These are phyloP conservation scores for Coniosporium apollinis DNA, from an alignment of 495 filamentous ascomycete genomes.

Conservation along the genomic window DNA sequence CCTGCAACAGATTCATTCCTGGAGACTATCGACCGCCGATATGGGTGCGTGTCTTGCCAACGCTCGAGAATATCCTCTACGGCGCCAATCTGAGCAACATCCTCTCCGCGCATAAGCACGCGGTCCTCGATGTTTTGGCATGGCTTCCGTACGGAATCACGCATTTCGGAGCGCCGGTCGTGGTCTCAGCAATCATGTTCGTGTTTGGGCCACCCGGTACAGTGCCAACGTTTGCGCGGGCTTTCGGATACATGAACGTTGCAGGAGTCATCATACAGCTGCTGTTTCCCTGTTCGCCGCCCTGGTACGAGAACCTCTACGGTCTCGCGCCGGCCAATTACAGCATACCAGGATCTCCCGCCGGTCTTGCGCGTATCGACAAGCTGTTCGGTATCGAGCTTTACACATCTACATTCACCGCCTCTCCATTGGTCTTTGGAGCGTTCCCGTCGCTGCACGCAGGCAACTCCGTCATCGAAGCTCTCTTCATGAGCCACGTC, in stretches of 20 bases:
- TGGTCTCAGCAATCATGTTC: conserved; percentile 64
- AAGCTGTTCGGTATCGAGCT: conserved; percentile 74
- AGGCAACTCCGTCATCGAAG: conserved; percentile 69
- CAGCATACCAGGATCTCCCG: conserved; percentile 70
- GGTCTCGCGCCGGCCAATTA: conserved; percentile 84
- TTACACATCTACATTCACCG: conserved; percentile 78
- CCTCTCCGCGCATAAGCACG: conserved; percentile 69
- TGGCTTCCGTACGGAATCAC: conserved; percentile 87
- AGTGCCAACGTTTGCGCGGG: conserved; percentile 63
- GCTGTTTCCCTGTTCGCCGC: conserved; percentile 80
- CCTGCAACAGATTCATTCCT: conserved; percentile 55
- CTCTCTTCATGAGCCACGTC: conserved; percentile 79
- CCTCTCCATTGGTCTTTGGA: conserved; percentile 81
- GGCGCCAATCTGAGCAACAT: conserved; percentile 93
- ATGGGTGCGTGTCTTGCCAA: conserved; percentile 84
- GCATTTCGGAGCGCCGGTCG: conserved; percentile 68
- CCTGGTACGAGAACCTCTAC: conserved; percentile 84
- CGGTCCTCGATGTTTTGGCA: conserved; percentile 67
- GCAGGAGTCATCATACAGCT: conserved; percentile 72
- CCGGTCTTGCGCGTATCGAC: conserved; percentile 78
- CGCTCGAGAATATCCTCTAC: conserved; percentile 94
- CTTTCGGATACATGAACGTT: conserved; percentile 86
- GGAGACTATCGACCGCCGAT: conserved; percentile 74
- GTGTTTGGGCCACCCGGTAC: conserved; percentile 76
- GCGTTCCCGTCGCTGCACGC: conserved; percentile 87